Evolutionary conservation across 2,329 filamentous ascomycete genomes (phyloP), one percentile per base, ranked within the genome.

Genomic region (Paraphaeosphaeria minitans): DNA sequence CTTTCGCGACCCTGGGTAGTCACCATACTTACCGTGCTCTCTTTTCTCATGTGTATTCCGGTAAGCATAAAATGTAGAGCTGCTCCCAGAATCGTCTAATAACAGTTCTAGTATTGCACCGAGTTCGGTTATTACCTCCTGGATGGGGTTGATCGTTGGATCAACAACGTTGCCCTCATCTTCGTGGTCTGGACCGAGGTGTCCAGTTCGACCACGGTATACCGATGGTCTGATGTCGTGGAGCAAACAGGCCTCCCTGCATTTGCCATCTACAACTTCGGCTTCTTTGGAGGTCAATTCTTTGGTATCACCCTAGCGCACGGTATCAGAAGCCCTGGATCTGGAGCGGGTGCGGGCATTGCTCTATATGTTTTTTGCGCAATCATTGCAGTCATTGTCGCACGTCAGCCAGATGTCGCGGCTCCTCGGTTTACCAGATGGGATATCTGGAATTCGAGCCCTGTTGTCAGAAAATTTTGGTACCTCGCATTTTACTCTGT

Each of bases 401-500:
- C 77, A 6, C 80, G 76, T 53, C 79, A 74, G 0, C 83, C 84
- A 0, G 73, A 78, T 47, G 67, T 71, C 1, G 64, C 64, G 5
- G 80, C 81, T 0, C 75, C 82, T 0, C 71, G 71, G 1, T 79
- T 81, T 62, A 84, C 80, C 72, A 72, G 72, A 3, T 83, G 78
- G n/a, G 37, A 48, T n/a, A n/a, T 35, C 16, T 50, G 56, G 51
- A 54, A 53, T 19, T 53, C 37, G 4, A 50, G 16, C 45, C 6
- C 29, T 16, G 19, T 79, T 24, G 37, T 78, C 0, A 69, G 73
- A 39, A 77, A 77, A 1, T 79, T 85, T 47, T 87, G 83, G 82
- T 86, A 81, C 59, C 64, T 86, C 19, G 78, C 78, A 1, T 84
- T 85, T 60, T 87, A 86, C 71, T 86, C 84, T n/a, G 84, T 85